A percentile compares a stretch with the other conserved stretches of the same genome.
These are phyloP conservation scores for Trichophyton benhamiae DNA, from an alignment of 2,329 filamentous ascomycete genomes.

Conservation along the genomic window DNA sequence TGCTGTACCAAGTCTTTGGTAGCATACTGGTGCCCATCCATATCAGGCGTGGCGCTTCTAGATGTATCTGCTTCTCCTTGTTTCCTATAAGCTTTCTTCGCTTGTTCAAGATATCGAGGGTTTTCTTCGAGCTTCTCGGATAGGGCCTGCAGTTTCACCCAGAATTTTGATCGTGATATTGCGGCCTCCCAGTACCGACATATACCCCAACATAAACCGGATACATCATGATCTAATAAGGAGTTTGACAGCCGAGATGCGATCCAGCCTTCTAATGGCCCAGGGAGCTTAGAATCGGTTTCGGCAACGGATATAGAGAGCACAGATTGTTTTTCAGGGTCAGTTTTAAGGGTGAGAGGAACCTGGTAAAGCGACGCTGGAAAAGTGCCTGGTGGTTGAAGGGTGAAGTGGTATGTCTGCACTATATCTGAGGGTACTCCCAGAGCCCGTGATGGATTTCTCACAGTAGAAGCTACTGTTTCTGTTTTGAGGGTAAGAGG, in stretches of 20 bases:
- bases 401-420: constrained; percentile 26
- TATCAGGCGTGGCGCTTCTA: neutral
- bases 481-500: constrained; percentile 45
- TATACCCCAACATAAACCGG: constrained; percentile 32
- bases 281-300: constrained; percentile 17
- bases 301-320: constrained; percentile 21
- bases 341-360: constrained; percentile 24
- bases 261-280: constrained; percentile 25
- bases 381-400: constrained; percentile 28
- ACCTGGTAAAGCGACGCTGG: constrained; percentile 24
- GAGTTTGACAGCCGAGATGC: constrained; percentile 24
- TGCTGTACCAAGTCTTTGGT: constrained; percentile 24
- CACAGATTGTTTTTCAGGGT: constrained; percentile 25
- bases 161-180: constrained; percentile 27
- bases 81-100: constrained; percentile 13
- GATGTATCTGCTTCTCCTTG: neutral
- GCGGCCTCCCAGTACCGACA: constrained; percentile 32
- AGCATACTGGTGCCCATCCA: constrained; percentile 13
- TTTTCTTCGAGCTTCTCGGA: neutral
- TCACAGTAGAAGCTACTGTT: constrained; percentile 14
- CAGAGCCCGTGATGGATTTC: constrained; percentile 3
- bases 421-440: constrained; percentile 16
- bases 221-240: constrained; percentile 27
- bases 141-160: constrained; percentile 17
- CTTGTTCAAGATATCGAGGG: neutral